These are phyloP conservation scores for Gracilaria domingensis DNA, from an alignment of 23 red algal species.

Conservation along the genomic window DNA sequence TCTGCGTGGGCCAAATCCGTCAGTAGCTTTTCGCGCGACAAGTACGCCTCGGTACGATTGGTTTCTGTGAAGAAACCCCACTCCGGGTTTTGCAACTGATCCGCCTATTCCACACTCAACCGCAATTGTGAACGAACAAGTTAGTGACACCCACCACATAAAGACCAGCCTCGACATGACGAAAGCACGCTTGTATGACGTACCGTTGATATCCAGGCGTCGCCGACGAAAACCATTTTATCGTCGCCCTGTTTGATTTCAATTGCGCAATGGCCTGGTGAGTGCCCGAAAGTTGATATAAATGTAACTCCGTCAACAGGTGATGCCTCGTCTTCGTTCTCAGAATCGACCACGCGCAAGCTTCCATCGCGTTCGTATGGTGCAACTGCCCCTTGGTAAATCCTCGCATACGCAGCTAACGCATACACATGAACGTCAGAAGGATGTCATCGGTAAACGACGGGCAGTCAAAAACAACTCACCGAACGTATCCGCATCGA, in stretches of 20 bases:
- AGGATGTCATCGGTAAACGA: too few relatives aligned
- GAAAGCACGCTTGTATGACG: background rate
- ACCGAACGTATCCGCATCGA: background rate
- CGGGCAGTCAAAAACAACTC: too few relatives aligned
- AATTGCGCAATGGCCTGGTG: conserved; percentile 40
- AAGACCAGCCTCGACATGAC: background rate
- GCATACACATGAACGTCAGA: too few relatives aligned
- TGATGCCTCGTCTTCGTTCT: conserved; percentile 12
- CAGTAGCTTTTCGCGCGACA: conserved; percentile 7
- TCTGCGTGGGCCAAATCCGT: conserved; percentile 1
- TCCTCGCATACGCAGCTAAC: background rate
- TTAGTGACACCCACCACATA: background rate
- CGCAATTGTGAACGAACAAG: background rate
- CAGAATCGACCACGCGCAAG: conserved; percentile 1
- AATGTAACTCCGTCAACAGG: conserved; percentile 12
- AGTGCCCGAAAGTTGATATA: conserved; percentile 15
- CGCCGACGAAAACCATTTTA: conserved; percentile 20
- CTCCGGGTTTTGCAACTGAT: conserved; percentile 42
- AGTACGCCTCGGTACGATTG: background rate
- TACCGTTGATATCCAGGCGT: conserved; percentile 39
- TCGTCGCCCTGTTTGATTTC: conserved; percentile 8
- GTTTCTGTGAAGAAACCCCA: conserved; percentile 21
- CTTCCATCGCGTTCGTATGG: background rate
- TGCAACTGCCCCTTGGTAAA: background rate
- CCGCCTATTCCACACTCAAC: background rate